phyloP scores from a whole-genome alignment of 768 basidiomycete species.

The Rhizopogon roseolus region DNA sequence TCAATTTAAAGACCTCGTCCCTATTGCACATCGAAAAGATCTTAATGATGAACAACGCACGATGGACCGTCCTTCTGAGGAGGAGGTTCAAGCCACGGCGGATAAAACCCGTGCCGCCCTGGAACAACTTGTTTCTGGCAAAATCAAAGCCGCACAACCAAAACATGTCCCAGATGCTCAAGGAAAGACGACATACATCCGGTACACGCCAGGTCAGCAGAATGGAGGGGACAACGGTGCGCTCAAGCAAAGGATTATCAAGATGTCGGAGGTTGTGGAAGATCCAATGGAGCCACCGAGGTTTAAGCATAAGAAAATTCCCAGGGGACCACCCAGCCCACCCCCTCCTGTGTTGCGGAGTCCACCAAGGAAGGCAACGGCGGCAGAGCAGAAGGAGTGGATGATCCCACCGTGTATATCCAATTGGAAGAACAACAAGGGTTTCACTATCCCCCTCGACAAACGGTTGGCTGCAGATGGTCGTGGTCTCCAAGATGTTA shows the following conservation, averaged over 20 bases:
- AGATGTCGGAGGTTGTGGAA: constrained; percentile 97
- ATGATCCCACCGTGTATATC: constrained; percentile 99
- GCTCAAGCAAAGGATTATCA: constrained; percentile 94
- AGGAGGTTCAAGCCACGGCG: constrained; percentile 85
- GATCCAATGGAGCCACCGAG: constrained; percentile 95
- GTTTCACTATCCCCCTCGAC: constrained; percentile 97
- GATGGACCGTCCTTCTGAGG: constrained; percentile 94
- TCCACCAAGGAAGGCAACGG: constrained; percentile 93
- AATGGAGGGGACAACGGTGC: constrained; percentile 48
- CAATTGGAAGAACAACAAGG: constrained; percentile 99
- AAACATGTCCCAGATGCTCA: constrained; percentile 87
- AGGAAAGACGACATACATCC: constrained; percentile 84
- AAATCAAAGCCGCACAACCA: constrained; percentile 98
- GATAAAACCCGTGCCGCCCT: constrained; percentile 89
- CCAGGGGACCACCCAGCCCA: constrained; percentile 91
- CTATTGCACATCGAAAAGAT: constrained; percentile 85
- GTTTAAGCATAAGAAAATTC: constrained; percentile 99
- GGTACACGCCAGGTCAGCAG: constrained; percentile 95
- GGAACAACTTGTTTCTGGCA: constrained; percentile 89
- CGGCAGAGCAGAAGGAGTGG: constrained; percentile 99
- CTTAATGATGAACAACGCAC: constrained; percentile 62
- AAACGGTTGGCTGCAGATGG: constrained; percentile 98
- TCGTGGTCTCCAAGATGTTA: constrained; percentile 94
- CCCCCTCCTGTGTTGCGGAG: constrained; percentile 93
- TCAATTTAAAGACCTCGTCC: constrained; percentile 97